Base-by-base conservation (phyloP, 2,329 filamentous ascomycete genomes). In the Bretziella fagacearum region DNA sequence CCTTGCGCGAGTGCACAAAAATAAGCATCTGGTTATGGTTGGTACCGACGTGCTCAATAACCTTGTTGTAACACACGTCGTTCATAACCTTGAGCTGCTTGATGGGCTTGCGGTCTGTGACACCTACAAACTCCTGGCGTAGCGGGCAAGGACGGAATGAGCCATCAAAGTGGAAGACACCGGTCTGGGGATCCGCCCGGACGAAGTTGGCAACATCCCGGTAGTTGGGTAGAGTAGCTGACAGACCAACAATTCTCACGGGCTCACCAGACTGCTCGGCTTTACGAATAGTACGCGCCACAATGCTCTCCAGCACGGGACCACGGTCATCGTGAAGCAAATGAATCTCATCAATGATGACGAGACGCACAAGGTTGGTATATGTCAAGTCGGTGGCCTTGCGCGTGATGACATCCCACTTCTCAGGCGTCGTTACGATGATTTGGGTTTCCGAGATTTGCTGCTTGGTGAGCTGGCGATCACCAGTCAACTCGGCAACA, bases 51-150 rank as follows among this genome's bases (percentile, higher is more conserved):
- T 96, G 89, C 62, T 98, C 91, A 47, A 98, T 74, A 23, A 95
- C 87, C 63, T 98, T 98, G 53, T 80, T 93, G 62, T 98, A 98
- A 49, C 86, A 95, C 47, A 98, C 87, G 56, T 98, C 91, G 58
- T 98, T 98, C 91, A 98, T 98, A 1, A 84, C 93, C 70, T 96
- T 95, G 47, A 98, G 69, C 62, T 98, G 91, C 65, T 96, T 98
- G 65, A 98, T 98, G 4, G 91, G 84, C 62, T 96, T 96, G 66
- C 91, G 93, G 55, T 98, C 91, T 0, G 89, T 95, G 36, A 98
- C 83, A 46, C 91, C 91, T 54, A 98, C 84, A 58, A 96, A 98
- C 61, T 98, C 93, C 60, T 98, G 91, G 56, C 84, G 86, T 55
- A 98, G 64, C 1, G 91, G 91, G 60, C 91, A 98, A 52, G 91